Percentiles rank a stretch among this genome's conserved stretches.
Evolutionary conservation across 129 eudicot genomes (phyloP).

Genomic region (Silybum marianum): DNA sequence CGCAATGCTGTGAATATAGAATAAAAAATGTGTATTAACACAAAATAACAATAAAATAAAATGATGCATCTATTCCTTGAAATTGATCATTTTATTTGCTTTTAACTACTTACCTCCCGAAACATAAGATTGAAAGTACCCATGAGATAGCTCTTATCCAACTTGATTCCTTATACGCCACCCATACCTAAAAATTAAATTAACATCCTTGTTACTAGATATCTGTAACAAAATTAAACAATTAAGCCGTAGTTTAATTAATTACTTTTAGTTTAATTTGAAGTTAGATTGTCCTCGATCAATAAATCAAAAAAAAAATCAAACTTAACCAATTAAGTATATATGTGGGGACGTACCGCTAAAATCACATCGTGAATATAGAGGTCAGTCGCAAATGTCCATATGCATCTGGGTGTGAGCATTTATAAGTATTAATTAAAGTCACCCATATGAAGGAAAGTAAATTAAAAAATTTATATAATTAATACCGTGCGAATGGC

Average conservation of each 20-base stretch:
- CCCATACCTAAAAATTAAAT: conserved; percentile 66
- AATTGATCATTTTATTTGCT: not conserved
- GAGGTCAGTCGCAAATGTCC: not conserved
- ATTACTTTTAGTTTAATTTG: no score
- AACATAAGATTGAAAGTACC: conserved; percentile 50
- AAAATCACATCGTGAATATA: not conserved
- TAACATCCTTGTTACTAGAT: not conserved
- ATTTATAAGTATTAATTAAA: not conserved
- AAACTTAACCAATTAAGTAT: not conserved
- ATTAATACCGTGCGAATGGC: not conserved
- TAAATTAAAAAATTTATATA: not conserved
- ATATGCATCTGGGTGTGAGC: not conserved
- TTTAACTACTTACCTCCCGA: conserved; percentile 41
- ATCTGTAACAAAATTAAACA: not conserved
- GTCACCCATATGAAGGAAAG: not conserved
- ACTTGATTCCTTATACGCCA: conserved; percentile 60
- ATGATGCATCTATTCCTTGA: not conserved
- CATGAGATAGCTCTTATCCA: conserved; percentile 48
- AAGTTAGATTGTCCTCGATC: not conserved
- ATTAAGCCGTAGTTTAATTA: no score
- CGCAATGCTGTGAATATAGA: conserved; percentile 40
- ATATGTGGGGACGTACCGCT: not conserved
- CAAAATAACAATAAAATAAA: not conserved
- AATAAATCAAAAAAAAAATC: no score
- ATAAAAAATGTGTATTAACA: not conserved